Evolutionary conservation across 768 basidiomycete genomes (phyloP), one percentile per base, ranked within the genome.

Genomic region (Hydnomerulius pinastri): DNA sequence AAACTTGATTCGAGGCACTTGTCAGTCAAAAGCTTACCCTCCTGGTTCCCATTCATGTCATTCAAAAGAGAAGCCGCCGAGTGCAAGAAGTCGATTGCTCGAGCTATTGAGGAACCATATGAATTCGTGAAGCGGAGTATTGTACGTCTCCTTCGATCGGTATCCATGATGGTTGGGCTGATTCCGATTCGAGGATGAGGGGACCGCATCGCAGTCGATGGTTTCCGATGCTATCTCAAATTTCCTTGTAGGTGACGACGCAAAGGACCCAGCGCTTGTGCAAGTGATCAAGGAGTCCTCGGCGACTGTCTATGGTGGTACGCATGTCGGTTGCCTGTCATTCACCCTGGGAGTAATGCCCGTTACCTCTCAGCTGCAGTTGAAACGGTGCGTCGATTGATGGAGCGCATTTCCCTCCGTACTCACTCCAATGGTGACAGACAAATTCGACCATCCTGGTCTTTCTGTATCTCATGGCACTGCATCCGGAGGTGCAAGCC

Each of bases 401-500:
- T 28, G n/a, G n/a, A n/a, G n/a, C n/a, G n/a, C n/a, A n/a, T n/a
- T n/a, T n/a, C n/a, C 9, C 13, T 6, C 21, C 1, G 20, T 24
- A 21, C 15, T 30, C 3, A 20, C 32, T 20, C 21, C 9, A n/a
- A n/a, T n/a, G 3, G 29, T n/a, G 7, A 36, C 25, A 71, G 69
- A 70, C 65, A 9, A 53, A 57, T 4, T 46, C 67, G 0, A 50
- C 54, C 1, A 38, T 73, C 2, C 24, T 52, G 1, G 48, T 55
- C 2, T 68, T 64, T 47, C 39, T 71, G n/a, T 65, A 70, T n/a
- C 63, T 60, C 13, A 59, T 74, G 53, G 47, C 68, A n/a, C 47
- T 53, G 8, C 52, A 70, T 39, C 68, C 71, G 1, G 58, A 63
- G 9, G 60, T 59, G 4, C 56, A 69, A 23, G 45, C 27, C 8